These are phyloP conservation scores for Mucor mucedo DNA, from an alignment of 371 early-diverging fungal genomes.

Conservation along the genomic window DNA sequence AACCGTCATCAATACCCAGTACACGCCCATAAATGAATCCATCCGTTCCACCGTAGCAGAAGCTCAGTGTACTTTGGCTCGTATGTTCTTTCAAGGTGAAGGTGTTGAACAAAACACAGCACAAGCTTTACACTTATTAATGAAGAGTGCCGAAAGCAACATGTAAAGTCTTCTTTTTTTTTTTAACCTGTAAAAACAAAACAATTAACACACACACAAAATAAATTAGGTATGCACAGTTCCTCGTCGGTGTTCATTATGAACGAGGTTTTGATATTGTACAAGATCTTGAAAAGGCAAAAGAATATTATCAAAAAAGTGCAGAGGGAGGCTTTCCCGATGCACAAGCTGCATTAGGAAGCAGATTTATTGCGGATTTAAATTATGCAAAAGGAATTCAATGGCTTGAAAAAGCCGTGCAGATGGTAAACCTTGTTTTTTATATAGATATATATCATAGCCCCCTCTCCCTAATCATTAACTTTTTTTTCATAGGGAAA, in stretches of 20 bases:
- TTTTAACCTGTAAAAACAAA: too few relatives aligned
- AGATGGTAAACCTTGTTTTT: constrained; percentile 31
- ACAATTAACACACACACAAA: too few relatives aligned
- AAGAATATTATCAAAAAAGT: constrained; percentile 38
- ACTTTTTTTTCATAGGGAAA: constrained; percentile 30
- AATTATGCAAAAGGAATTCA: constrained; percentile 37
- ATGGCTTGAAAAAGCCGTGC: constrained; percentile 50
- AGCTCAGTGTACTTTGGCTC: constrained; percentile 46
- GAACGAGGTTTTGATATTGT: constrained; percentile 46
- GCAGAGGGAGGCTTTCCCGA: constrained; percentile 49
- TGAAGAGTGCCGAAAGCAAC: constrained; percentile 43
- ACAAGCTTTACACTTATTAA: constrained; percentile 39
- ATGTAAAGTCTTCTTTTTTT: constrained; percentile 31
- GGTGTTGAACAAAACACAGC: constrained; percentile 40
- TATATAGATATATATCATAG: neutral
- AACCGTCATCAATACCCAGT: constrained; percentile 12
- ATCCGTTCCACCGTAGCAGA: constrained; percentile 18
- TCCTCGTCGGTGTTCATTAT: constrained; percentile 48
- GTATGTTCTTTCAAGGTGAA: constrained; percentile 48
- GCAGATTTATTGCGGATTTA: constrained; percentile 33
- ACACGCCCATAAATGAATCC: constrained; percentile 19
- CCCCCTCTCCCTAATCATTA: neutral
- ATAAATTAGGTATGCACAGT: constrained; percentile 50
- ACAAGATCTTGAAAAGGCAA: constrained; percentile 37
- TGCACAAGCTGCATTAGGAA: constrained; percentile 55